Base-by-base conservation (phyloP, 805 yeast species). In the Kodamaea fukazawae region DNA sequence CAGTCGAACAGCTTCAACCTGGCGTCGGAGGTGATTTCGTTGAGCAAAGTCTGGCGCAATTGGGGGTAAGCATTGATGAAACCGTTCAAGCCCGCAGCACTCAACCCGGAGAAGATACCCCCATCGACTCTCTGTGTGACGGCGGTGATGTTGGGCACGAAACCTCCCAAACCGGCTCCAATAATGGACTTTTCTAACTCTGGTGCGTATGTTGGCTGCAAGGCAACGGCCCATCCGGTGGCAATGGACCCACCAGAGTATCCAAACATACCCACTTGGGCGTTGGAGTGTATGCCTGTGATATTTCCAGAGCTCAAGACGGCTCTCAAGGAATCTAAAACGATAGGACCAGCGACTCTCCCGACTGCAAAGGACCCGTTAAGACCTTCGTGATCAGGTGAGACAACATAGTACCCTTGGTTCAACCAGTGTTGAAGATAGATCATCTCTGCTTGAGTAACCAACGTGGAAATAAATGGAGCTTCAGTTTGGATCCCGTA, bases 121-220 rank as follows among this genome's bases (percentile, higher is more conserved):
- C 63, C 62, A 27, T 58, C 60, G 12, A 51, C 48, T 5, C 48
- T 44, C 14, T 36, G 43, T 1, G 56, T 50, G 2, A 60, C 52
- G 12, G 51, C 54, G 8, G 64, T 58, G 12, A 63, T 44, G 36
- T 65, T 61, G 13, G 63, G 54, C 11, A 57, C 63, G 51, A 60
- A 54, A 6, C 69, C 69, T 9, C 69, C 69, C n/a, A 63, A n/a
- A 4, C 62, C 62, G 11, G 50, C 65, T 8, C 69, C 70, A 47
- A 51, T 38, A 39, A 52, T 8, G 44, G 32, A 26, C 30, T 36
- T 17, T 50, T 44, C 15, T 26, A 48, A 45, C 23, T 65, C 68
- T 1, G 61, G 60, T 1, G 68, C 67, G 43, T 63, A 63, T 3
- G 43, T 33, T 7, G 65, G 66, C 42, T 62, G 67, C 14, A 61